Evolutionary conservation across 139 green algal species (phyloP), one percentile per base, ranked within the genome.

Genomic region (Pleodorina starrii): DNA sequence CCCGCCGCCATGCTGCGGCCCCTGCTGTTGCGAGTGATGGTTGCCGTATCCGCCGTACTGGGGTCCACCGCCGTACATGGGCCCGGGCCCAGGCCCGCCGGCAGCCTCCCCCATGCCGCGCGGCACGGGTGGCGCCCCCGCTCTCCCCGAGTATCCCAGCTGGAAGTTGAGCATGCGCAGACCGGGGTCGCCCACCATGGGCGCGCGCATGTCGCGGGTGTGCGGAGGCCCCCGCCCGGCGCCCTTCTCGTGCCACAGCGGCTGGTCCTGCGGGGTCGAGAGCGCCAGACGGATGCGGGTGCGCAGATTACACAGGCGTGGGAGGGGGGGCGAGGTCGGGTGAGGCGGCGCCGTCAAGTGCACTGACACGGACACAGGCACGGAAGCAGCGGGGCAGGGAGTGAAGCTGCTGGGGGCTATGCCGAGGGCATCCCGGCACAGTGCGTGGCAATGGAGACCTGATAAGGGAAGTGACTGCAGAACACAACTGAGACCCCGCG

Each of bases 191-290:
- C 90, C 90, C 40, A 92, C 48, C 21, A 73, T 66, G 63, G 81
- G 81, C 14, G 81, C 81, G 17, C 29, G 4, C 43, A 90, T 60
- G 46, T 76, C 54, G n/a, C 83, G 84, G 32, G 2, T 40, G 17
- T 63, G 77, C 0, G 50, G 42, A 35, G 50, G 51, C 2, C 73
- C 38, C 6, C 90, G 63, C 17, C 69, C 42, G 21, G 57, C 50
- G 32, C 85, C 85, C n/a, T 66, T 73, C 84, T 92, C 90, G 73
- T 92, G 90, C 90, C 90, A 92, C 68, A 92, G 66, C 27, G 90
- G 63, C 43, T 90, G 68, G 76, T 92, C 90, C 90, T 90, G 90
- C 54, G 27, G 38, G n/a, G n/a, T n/a, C n/a, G n/a, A n/a, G n/a
- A n/a, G n/a, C n/a, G n/a, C n/a, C n/a, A n/a, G n/a, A n/a, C n/a